Conservation (phyloP, 2,329 filamentous ascomycete species). For the Fusarium cyanostomum region DNA sequence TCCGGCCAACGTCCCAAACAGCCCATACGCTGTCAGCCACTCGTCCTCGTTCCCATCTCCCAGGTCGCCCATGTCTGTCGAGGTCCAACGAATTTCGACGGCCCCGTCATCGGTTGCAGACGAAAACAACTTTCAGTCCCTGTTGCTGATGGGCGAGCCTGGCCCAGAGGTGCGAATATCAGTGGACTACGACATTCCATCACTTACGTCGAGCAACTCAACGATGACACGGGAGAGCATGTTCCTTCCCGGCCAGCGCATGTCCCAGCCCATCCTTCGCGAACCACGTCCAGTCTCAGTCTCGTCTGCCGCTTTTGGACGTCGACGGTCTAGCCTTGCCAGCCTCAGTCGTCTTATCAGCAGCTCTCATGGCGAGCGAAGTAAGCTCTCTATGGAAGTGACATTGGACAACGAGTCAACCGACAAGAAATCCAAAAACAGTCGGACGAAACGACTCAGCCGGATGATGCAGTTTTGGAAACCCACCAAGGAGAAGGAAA, state of each 20-base stretch:
- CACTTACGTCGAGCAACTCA: conserved; percentile 77
- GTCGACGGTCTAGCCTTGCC: conserved; percentile 78
- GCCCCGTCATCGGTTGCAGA: conserved; percentile 79
- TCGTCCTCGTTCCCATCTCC: conserved; percentile 76
- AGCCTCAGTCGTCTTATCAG: conserved; percentile 81
- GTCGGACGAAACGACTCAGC: conserved; percentile 75
- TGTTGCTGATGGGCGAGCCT: conserved; percentile 74
- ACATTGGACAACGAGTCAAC: conserved; percentile 64
- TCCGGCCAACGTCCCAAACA: conserved; percentile 60
- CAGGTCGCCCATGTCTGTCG: conserved; percentile 73
- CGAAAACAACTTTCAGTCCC: conserved; percentile 74
- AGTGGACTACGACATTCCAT: conserved; percentile 75
- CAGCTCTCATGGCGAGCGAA: conserved; percentile 77
- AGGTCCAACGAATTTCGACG: conserved; percentile 77
- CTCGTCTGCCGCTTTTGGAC: conserved; percentile 69
- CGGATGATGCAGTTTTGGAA: conserved; percentile 85
- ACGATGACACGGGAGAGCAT: conserved; percentile 77
- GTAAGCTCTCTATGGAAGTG: conserved; percentile 77
- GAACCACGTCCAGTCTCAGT: conserved; percentile 71
- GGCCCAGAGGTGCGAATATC: conserved; percentile 78
- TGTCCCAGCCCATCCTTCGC: conserved; percentile 58
- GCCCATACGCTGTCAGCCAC: conserved; percentile 72
- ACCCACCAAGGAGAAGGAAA: conserved; percentile 61
- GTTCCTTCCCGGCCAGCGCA: conserved; percentile 56
- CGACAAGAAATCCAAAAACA: conserved; percentile 63